Percentiles rank a stretch among this genome's conserved stretches.
Conservation (phyloP, 2,329 filamentous ascomycete genomes). For the Fusarium torulosum region DNA sequence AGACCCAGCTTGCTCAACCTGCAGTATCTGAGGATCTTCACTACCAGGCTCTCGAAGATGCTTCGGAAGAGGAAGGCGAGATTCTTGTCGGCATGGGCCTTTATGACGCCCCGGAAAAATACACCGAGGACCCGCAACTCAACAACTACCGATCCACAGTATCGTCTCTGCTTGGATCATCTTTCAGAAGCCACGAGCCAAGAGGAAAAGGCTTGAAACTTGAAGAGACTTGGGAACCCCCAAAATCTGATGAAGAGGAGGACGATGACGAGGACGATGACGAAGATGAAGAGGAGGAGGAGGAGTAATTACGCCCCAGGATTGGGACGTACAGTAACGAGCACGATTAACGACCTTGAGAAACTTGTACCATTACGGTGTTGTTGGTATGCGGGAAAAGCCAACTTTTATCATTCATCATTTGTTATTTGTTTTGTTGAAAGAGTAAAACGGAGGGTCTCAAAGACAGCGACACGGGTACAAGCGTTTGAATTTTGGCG, state of each 20-base stretch:
- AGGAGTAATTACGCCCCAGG: slow-evolving; percentile 45
- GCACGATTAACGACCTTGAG: slow-evolving; percentile 39
- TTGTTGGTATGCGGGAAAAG: slow-evolving; percentile 19
- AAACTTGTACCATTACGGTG: slow-evolving; percentile 36
- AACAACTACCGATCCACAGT: slow-evolving; percentile 68
- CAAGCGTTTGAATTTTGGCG: slow-evolving; percentile 30
- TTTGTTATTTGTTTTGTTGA: background rate
- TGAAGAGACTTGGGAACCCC: slow-evolving; percentile 83
- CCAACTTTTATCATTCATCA: background rate
- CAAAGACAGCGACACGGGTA: slow-evolving; percentile 21
- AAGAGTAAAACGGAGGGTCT: slow-evolving; percentile 15
- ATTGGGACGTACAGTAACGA: slow-evolving; percentile 2
- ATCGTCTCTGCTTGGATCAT: slow-evolving; percentile 65
- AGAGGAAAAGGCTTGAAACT: slow-evolving; percentile 82
- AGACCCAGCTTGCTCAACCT: slow-evolving; percentile 62
- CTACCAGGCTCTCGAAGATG: slow-evolving; percentile 64
- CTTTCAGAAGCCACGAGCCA: slow-evolving; percentile 60
- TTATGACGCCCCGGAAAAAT: slow-evolving; percentile 77
- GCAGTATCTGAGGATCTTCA: slow-evolving; percentile 64
- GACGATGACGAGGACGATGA: slow-evolving; percentile 62
- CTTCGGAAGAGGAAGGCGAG: slow-evolving; percentile 71
- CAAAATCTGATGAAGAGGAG: slow-evolving; percentile 71
- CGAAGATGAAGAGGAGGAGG: slow-evolving; percentile 53
- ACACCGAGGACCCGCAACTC: slow-evolving; percentile 61
- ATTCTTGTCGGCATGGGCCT: slow-evolving; percentile 86